phyloP scores from a whole-genome alignment of 176 grass and related monocot genomes.

The Triticum dicoccoides region DNA sequence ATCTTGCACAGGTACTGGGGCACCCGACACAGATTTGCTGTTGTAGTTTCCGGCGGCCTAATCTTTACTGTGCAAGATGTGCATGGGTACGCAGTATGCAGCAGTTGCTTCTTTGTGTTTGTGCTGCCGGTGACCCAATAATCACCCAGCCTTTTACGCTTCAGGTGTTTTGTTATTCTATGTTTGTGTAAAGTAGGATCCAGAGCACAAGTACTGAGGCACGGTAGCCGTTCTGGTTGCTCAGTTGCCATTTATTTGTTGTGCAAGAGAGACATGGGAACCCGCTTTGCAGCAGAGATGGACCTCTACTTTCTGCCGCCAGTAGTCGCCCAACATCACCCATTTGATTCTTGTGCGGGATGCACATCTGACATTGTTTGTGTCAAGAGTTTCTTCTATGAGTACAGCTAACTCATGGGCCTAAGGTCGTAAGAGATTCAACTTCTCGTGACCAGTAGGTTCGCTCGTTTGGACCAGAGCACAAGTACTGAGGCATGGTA shows the following conservation, averaged over 20 bases:
- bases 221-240: slow-evolving; percentile 11
- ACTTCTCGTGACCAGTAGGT: neutral
- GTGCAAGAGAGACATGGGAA: slow-evolving; percentile 38
- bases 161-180: neutral
- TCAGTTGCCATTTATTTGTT: slow-evolving; percentile 26
- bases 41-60: slow-evolving; percentile 4
- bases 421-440: neutral
- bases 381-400: too few relatives aligned
- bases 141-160: neutral
- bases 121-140: neutral
- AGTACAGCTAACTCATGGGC: neutral
- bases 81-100: slow-evolving; percentile 18
- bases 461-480: neutral
- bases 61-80: slow-evolving; percentile 20
- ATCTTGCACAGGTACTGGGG: slow-evolving; percentile 1
- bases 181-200: neutral
- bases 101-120: slow-evolving; percentile 1
- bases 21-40: neutral
- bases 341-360: neutral
- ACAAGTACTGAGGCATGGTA: slow-evolving; percentile 46
- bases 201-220: slow-evolving; percentile 48
- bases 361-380: slow-evolving; percentile 3
- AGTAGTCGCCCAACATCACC: slow-evolving; percentile 27
- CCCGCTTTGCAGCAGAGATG: slow-evolving; percentile 42
- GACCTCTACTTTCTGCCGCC: slow-evolving; percentile 29